Base-by-base conservation (phyloP, 192 early-diverging fungal genomes). In the Podila horticola region DNA sequence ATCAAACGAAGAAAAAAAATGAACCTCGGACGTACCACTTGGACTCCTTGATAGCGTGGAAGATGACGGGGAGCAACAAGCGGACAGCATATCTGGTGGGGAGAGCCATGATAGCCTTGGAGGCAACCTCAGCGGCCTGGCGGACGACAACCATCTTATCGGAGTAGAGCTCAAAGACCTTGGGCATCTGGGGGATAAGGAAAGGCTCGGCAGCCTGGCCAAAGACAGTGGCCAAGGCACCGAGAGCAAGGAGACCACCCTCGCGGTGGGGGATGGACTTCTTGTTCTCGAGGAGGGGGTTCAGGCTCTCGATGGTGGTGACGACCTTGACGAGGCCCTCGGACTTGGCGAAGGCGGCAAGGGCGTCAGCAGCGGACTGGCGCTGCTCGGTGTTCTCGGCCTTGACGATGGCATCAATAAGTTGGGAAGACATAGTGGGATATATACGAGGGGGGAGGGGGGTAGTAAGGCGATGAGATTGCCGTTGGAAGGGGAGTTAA, bases 261-360 rank as follows among this genome's bases (percentile, higher is more conserved):
- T 93, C 87, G 73, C 91, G 90, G 60, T 88, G 87, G 64, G 74
- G 74, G 67, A 85, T 67, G 68, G 65, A 85, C 89, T 93, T 93
- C 88, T 95, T 95, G 90, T 92, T 87, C 72, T 83, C 83, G 57
- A 90, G 76, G 62, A 90, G 88, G 71, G 87, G 87, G 58, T 72
- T 67, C 33, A 94, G 79, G 66, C 84, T 77, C 49, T 89, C 88
- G 51, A 92, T 71, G 66, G 93, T 83, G 49, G 82, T 84, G 85
- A 83, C 87, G 34, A 86, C 84, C 66, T 88, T 86, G 57, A 93
- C 87, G 59, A 74, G 69, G 55, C 84, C 85, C 74, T 87, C 79
- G 73, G 89, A 88, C 82, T 92, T 91, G 90, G 91, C 86, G 59
- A 86, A 74, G 69, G 79, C 82, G 24, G 88, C 91, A 60, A 92